Evolutionary conservation across 179 eudicot genomes (phyloP), one percentile per base, ranked within the genome.

Genomic region (Drosera spatulata): DNA sequence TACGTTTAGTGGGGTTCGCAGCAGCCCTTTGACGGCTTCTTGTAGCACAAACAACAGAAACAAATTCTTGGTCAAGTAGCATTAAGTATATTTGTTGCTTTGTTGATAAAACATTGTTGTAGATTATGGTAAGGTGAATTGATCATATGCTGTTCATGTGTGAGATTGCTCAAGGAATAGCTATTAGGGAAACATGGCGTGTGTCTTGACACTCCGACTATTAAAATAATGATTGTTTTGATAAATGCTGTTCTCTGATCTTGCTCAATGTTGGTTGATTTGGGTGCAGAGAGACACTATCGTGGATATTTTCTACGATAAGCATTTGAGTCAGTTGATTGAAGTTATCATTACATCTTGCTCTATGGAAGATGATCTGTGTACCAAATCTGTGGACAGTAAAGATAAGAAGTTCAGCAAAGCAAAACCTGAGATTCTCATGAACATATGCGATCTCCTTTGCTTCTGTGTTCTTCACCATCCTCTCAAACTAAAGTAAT

Each of bases 381-480:
- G 51, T 71, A 60, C 63, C 55, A 73, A 75, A 45, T 59, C 78
- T 67, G 58, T 37, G 43, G 70, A 47, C 42, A 83, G 81, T 55
- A 75, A 57, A 60, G n/a, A 46, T 49, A 68, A 44, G 54, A 75
- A 53, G 41, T 63, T 61, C 56, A 72, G 69, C 55, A 46, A 59
- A 43, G 74, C 75, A 49, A 94, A 85, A 77, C 95, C 99, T 44
- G 99, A 94, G 68, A 90, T 94, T 75, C 76, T 94, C 38, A 62
- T 82, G 63, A 94, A 77, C 81, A 79, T 87, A 46, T 80, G 84
- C 68, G 99, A 94, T 63, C 75, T 94, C 15, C 69, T 94, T 64
- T 82, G 95, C 77, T 94, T 90, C 73, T 94, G 99, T 53, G 91
- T 94, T 52, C 55, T 80, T 78, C 96, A 91, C 73, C 99, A 94